Evolutionary conservation across 306 rosid genomes (phyloP), one percentile per base, ranked within the genome.

Genomic region (Chamaecrista fasciculata): DNA sequence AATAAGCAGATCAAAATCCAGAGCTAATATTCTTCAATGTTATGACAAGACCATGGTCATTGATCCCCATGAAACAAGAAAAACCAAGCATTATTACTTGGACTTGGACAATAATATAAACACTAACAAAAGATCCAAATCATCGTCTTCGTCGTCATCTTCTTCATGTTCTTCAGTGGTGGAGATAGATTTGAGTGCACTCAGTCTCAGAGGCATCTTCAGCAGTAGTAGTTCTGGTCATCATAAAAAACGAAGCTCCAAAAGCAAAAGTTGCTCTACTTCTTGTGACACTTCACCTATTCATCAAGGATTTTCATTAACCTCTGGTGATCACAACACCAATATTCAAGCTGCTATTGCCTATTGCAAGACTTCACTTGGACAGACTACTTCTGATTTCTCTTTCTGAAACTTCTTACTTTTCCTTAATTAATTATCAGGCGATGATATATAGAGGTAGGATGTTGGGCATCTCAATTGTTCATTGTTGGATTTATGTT

Each of bases 311-410:
- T 69, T 70, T 67, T 55, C 78, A 21, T n/a, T 69, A 14, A 66
- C 39, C 57, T 8, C 78, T 5, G 36, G 40, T 69, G 83, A 87
- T 4, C 80, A 33, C 43, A 82, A 84, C 14, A 73, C 84, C 43
- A 82, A 84, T 12, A 73, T 87, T 76, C 84, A 82, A 67, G 79
- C 86, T n/a, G 87, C 92, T 64, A 78, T 87, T 80, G 81, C 87
- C 20, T 83, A 87, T 52, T 87, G 92, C 58, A 87, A 87, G 42
- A 76, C 68, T 67, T 86, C 89, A 66, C 55, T 75, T 31, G 71
- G 77, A 11, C 80, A 77, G 36, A 25, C 73, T 8, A 25, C 73
- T 8, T 71, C 80, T 56, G 72, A 78, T 63, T 72, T 77, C 70
- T 61, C 59, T 4, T 75, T 69, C 64, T 63, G 49, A 59, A 23